phyloP scores from a whole-genome alignment of 1,139 yeast genomes.

The Debaryomyces udenii region DNA sequence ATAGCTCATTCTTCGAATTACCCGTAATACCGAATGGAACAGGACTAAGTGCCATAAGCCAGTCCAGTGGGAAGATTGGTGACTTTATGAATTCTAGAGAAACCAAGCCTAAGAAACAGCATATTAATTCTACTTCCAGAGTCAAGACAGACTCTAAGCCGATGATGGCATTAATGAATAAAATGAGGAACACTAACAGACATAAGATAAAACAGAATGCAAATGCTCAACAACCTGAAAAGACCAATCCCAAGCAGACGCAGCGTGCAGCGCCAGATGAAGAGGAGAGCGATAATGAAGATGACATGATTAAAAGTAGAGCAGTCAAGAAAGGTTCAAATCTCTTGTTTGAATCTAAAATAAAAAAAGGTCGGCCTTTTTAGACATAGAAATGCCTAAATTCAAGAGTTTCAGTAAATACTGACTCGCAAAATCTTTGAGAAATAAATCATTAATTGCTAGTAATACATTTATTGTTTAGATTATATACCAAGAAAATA shows the following conservation, averaged over 20 bases:
- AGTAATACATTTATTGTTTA: conserved; percentile 6
- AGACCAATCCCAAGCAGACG: conserved; percentile 1
- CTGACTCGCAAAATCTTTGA: background rate
- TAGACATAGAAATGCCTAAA: conserved; percentile 8
- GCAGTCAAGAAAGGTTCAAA: conserved; percentile 21
- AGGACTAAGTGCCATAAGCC: conserved; percentile 14
- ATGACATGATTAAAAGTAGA: conserved; percentile 17
- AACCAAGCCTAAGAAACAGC: conserved; percentile 6
- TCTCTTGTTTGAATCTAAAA: conserved; percentile 16
- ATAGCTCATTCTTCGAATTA: conserved; percentile 33
- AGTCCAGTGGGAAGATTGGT: conserved; percentile 23
- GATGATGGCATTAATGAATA: conserved; percentile 50
- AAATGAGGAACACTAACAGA: conserved; percentile 39
- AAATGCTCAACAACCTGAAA: background rate
- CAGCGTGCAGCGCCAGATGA: background rate
- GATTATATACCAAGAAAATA: conserved; percentile 3
- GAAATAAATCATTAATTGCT: conserved; percentile 4
- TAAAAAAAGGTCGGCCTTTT: conserved; percentile 26
- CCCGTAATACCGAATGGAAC: conserved; percentile 53
- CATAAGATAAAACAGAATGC: conserved; percentile 14
- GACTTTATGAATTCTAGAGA: conserved; percentile 34
- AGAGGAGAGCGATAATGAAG: conserved; percentile 19
- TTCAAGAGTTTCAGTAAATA: too few species aligned
- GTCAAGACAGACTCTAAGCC: conserved; percentile 30
- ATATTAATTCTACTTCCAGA: conserved; percentile 1